Percentiles rank a stretch among this genome's conserved stretches.
phyloP scores from a whole-genome alignment of 1,139 yeast genomes.

The Geotrichum europaeum region DNA sequence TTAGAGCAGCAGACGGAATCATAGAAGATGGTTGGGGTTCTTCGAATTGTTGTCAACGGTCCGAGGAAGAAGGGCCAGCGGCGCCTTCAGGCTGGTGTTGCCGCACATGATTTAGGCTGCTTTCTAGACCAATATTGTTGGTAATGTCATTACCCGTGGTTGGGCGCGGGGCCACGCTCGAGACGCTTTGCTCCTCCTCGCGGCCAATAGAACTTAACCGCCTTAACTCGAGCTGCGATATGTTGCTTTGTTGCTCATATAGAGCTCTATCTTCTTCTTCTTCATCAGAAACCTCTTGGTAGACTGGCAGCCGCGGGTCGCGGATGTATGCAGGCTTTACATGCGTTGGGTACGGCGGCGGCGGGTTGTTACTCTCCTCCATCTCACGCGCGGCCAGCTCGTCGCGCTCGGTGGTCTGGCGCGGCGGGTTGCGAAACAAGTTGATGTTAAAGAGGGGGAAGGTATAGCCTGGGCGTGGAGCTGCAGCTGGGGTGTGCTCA shows the following conservation, averaged over 20 bases:
- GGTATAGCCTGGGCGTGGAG: constrained; percentile 10
- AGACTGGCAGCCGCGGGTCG: constrained; percentile 19
- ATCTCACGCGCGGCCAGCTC: constrained; percentile 1
- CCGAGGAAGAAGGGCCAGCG: background rate
- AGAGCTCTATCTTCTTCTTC: background rate
- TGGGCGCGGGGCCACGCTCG: background rate
- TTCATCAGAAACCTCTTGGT: constrained; percentile 18
- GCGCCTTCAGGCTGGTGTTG: background rate
- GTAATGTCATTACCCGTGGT: background rate
- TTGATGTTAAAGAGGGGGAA: constrained; percentile 15
- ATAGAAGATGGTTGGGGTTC: background rate
- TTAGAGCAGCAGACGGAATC: background rate
- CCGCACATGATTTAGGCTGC: background rate
- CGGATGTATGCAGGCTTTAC: constrained; percentile 15
- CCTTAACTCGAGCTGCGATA: background rate
- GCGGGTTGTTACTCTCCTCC: constrained; percentile 20
- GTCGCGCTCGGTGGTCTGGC: background rate
- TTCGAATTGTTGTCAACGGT: background rate
- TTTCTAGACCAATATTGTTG: background rate
- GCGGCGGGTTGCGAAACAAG: constrained; percentile 10
- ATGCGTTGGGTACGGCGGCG: constrained; percentile 27
- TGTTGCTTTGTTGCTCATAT: constrained; percentile 1
- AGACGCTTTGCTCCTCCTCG: background rate
- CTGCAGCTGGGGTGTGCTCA: constrained; percentile 6
- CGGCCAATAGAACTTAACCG: background rate